These are phyloP conservation scores for Boletus rex-veris DNA, from an alignment of 768 basidiomycete genomes.

Conservation along the genomic window DNA sequence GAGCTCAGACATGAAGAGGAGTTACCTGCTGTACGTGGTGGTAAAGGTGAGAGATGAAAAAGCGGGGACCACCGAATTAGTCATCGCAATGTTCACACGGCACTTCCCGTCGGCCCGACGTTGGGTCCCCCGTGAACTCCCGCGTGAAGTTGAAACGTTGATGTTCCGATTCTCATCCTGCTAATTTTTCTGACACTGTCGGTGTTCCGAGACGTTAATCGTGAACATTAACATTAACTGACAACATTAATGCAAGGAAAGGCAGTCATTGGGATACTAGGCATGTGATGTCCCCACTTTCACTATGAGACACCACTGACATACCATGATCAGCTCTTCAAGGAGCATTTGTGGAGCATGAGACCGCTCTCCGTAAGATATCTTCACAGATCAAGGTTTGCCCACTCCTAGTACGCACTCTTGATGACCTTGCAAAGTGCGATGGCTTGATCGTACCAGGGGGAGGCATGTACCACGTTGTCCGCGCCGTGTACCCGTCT, in stretches of 20 bases:
- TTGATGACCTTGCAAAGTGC: constrained; percentile 70
- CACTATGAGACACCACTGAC: background rate
- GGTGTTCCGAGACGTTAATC: background rate
- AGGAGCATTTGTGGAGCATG: constrained; percentile 90
- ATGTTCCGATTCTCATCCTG: background rate
- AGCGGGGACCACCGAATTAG: constrained; percentile 20
- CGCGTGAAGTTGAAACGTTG: background rate
- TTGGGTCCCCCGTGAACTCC: background rate
- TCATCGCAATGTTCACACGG: constrained; percentile 29
- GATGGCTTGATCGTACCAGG: constrained; percentile 92
- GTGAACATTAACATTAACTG: background rate
- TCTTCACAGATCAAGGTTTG: constrained; percentile 43
- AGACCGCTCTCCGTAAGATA: constrained; percentile 60
- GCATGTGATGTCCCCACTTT: constrained; percentile 28
- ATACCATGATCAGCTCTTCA: constrained; percentile 65
- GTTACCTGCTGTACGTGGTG: constrained; percentile 23
- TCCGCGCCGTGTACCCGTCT: background rate
- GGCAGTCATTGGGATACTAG: constrained; percentile 50
- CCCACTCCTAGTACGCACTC: constrained; percentile 63
- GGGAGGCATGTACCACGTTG: constrained; percentile 52
- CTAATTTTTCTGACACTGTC: background rate
- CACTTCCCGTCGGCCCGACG: constrained; percentile 17
- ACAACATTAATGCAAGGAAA: constrained; percentile 10
- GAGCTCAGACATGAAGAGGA: constrained; percentile 63
- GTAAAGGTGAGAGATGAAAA: constrained; percentile 36